These are phyloP conservation scores for Russula vinacea DNA, from an alignment of 768 basidiomycete species.

Conservation along the genomic window DNA sequence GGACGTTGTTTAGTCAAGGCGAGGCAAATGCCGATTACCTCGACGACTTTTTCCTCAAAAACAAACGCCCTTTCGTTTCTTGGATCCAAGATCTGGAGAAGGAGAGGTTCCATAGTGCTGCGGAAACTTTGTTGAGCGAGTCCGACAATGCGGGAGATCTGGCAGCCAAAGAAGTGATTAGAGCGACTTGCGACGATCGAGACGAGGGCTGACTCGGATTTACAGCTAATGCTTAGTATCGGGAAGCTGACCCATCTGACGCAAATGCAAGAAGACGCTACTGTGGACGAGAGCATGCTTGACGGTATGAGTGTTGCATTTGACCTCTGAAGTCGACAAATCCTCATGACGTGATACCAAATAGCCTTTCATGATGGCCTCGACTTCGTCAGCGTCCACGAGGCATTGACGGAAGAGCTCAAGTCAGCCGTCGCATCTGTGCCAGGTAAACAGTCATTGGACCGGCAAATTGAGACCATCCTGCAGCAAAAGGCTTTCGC, in stretches of 20 bases:
- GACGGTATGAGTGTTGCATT: conserved; percentile 46
- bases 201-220: conserved; percentile 8
- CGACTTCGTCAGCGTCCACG: conserved; percentile 84
- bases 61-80: conserved; percentile 58
- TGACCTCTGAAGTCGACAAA: background rate
- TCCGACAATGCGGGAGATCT: conserved; percentile 55
- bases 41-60: conserved; percentile 65
- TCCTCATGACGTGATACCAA: conserved; percentile 10
- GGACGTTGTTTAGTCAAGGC: conserved; percentile 78
- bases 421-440: conserved; percentile 45
- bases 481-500: conserved; percentile 51
- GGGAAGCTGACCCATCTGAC: conserved; percentile 84
- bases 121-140: conserved; percentile 59
- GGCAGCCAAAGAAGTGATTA: conserved; percentile 71
- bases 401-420: conserved; percentile 62
- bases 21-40: conserved; percentile 58
- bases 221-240: conserved; percentile 84
- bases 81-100: conserved; percentile 89
- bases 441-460: conserved; percentile 61
- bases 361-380: conserved; percentile 82
- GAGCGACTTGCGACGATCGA: background rate
- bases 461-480: conserved; percentile 65
- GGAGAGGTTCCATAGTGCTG: conserved; percentile 61
- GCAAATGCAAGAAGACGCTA: conserved; percentile 46
- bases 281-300: conserved; percentile 49